Evolutionary conservation across 179 eudicot species (phyloP), one percentile per base, ranked within the genome.

Genomic region (Corrigiola litoralis): DNA sequence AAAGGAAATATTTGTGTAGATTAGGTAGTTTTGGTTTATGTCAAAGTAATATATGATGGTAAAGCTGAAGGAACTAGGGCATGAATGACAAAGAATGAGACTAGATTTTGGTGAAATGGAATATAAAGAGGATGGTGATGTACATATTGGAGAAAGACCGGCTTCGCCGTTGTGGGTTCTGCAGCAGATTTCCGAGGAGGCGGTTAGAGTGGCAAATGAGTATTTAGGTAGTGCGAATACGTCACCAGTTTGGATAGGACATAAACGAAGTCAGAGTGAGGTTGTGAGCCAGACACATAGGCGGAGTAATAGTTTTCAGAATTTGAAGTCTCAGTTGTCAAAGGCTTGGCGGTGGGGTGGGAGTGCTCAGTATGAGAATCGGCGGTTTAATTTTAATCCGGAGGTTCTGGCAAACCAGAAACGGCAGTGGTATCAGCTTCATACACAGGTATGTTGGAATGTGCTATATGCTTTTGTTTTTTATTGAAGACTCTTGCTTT

Each of bases 361-460:
- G 48, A 79, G 72, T 71, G 62, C 77, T 2, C 80, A 74, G 25
- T 87, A 87, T n/a, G 85, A 77, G 27, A 77, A 72, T 36, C 63
- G 68, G 4, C 47, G 32, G 64, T 78, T 79, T 12, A 67, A 73
- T 78, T 90, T 90, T 54, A 82, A 90, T 74, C 97, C 97, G 0
- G 97, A 94, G 82, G 80, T 84, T 46, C 74, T 90, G 81, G 94
- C 91, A 21, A 78, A 90, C 65, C 99, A 94, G 72, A 94, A 94
- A 72, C 85, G 99, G 24, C 96, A 94, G 82, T 94, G 99, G 99
- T 90, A 85, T 75, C 94, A 90, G 75, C 81, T 80, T 73, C 86
- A 88, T 27, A 67, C 81, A 14, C 82, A 64, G 88, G 98, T 92
- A 81, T 65, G 83, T 34, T 60, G 32, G 36, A n/a, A 10, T 27